Percentiles rank a stretch among this genome's conserved stretches.
Evolutionary conservation across 2,329 filamentous ascomycete genomes (phyloP).

Genomic region (Trichocomaceae sp.): DNA sequence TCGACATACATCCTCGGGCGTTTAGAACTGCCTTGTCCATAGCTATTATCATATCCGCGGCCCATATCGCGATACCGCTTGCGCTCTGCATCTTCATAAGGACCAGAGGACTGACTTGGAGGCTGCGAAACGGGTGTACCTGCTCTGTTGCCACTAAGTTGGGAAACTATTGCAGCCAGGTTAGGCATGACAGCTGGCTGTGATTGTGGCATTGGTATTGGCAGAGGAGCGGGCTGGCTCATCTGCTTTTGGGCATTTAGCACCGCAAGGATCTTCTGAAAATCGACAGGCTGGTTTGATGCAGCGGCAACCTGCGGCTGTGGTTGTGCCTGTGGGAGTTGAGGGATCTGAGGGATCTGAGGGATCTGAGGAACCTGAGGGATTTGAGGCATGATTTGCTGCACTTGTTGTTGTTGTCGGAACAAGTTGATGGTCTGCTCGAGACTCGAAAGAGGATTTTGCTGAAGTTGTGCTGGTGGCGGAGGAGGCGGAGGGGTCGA

Average conservation of each 20-base stretch:
- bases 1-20: conserved; percentile 29
- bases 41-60: conserved; percentile 29
- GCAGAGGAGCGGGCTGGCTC: conserved; percentile 15
- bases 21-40: conserved; percentile 23
- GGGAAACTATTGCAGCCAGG: conserved; percentile 30
- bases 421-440: conserved; percentile 36
- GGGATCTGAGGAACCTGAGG: conserved; percentile 20
- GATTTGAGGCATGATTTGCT: conserved; percentile 22
- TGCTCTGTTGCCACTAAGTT: conserved; percentile 24
- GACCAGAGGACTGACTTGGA: conserved; percentile 14
- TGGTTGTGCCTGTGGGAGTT: conserved; percentile 20
- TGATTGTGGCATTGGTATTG: conserved; percentile 18
- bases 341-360: conserved; percentile 16
- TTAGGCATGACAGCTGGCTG: conserved; percentile 28
- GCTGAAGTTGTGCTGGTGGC: conserved; percentile 22
- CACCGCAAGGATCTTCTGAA: conserved; percentile 35
- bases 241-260: conserved; percentile 33
- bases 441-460: conserved; percentile 24
- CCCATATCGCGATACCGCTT: conserved; percentile 32
- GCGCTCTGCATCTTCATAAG: conserved; percentile 37
- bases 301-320: conserved; percentile 19
- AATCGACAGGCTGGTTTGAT: conserved; percentile 26
- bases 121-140: conserved; percentile 19
- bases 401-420: conserved; percentile 27
- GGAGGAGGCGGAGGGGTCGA: conserved; percentile 25